Conservation (phyloP, 2,329 filamentous ascomycete species). For the Diaporthe aspalathi region DNA sequence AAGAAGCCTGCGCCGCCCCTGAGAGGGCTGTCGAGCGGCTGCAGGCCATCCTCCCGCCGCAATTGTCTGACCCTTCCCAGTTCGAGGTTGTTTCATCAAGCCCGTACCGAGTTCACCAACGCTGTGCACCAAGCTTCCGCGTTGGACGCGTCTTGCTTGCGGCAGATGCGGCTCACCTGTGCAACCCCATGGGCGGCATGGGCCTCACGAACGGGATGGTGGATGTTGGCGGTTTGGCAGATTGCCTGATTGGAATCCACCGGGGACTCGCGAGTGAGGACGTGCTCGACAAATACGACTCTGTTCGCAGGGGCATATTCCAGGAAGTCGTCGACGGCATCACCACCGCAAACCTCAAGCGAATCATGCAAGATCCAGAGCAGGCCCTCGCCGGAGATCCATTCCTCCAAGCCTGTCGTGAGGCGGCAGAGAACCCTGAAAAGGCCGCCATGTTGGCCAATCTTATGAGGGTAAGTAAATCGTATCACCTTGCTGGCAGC, state of each 20-base stretch:
- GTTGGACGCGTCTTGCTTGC: constrained; percentile 22
- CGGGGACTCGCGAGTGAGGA: neutral
- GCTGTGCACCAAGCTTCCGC: neutral
- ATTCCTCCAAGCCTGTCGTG: constrained; percentile 8
- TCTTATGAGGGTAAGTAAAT: neutral
- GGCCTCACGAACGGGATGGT: constrained; percentile 27
- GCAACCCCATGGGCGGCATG: constrained; percentile 33
- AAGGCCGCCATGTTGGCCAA: constrained; percentile 6
- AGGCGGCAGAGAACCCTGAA: neutral
- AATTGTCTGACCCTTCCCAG: neutral
- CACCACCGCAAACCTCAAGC: constrained; percentile 15
- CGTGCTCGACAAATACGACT: constrained; percentile 27
- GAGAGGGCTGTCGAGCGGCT: neutral
- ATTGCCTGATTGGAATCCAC: constrained; percentile 19
- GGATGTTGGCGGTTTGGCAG: constrained; percentile 24
- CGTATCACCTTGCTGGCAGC: accelerated
- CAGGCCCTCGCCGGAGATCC: neutral
- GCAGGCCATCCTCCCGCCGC: neutral
- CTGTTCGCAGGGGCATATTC: constrained; percentile 23
- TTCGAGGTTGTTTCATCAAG: constrained; percentile 16
- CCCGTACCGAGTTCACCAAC: constrained; percentile 17
- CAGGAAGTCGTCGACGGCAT: constrained; percentile 18
- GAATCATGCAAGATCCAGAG: constrained; percentile 4
- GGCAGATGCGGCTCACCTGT: constrained; percentile 32
- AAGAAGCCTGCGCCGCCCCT: neutral